Evolutionary conservation across 2,329 filamentous ascomycete genomes (phyloP), one percentile per base, ranked within the genome.

Genomic region (Colletotrichum horii): DNA sequence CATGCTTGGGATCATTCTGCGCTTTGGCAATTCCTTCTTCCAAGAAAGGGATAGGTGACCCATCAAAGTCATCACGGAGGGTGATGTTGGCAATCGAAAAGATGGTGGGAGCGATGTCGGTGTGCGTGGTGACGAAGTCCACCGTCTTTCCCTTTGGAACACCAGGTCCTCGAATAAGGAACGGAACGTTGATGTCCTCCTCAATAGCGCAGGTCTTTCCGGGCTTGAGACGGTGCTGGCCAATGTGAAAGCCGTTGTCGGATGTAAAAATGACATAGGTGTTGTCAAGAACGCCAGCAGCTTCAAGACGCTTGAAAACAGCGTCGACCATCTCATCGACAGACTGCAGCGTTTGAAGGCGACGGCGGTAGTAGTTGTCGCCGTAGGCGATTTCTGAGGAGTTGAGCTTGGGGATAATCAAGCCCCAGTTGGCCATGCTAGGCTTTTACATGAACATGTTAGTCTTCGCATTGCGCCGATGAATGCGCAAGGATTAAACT

Each of bases 81-180:
- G 85, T 81, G 3, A 84, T 83, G 1, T 87, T 85, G 1, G 84
- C 87, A 6, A 87, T 78, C 2, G 86, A 82, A 43, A 93, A 84
- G 12, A 93, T 81, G 0, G 92, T 94, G 0, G 92, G 92, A 1
- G 90, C 91, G 3, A 94, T 82, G 78, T 94, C 92, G 4, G 92
- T 89, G 78, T 94, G 93, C 0, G 91, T 90, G 0, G 90, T 93
- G 3, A 90, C 87, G 3, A 85, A 83, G 12, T 87, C 82, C 22
- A 86, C 85, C 1, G 81, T 81, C 6, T 80, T 71, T 0, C 84
- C 84, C 22, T 84, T 79, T 0, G 87, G 82, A 3, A 93, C 81
- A 0, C 88, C 88, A 0, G 91, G 91, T 0, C 91, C 91, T 4
- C 91, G 86, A 30, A 92, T 84, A 36, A 90, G 85, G 7, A 93